Conservation (phyloP, 2,329 filamentous ascomycete species). For the Epichloe aotearoae region DNA sequence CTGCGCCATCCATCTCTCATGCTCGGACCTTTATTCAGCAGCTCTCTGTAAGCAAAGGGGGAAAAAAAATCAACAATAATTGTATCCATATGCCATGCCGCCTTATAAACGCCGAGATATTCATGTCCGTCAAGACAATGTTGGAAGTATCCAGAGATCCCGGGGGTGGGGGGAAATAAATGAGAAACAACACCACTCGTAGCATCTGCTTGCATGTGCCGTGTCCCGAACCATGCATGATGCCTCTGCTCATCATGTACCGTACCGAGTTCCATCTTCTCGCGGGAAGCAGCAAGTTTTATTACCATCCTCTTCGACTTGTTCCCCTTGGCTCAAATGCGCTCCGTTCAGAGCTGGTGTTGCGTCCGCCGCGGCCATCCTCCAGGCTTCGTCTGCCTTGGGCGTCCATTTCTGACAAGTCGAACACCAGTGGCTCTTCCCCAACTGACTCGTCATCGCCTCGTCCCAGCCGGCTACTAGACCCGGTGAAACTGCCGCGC, state of each 20-base stretch:
- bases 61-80: background rate
- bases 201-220: background rate
- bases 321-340: conserved; percentile 26
- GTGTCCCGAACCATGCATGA: background rate
- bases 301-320: conserved; percentile 24
- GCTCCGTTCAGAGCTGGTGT: conserved; percentile 26
- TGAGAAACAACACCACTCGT: background rate
- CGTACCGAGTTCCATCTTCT: background rate
- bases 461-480: conserved; percentile 23
- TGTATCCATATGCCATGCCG: background rate
- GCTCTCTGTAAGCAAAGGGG: background rate
- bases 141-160: background rate
- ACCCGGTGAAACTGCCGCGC: conserved; percentile 32
- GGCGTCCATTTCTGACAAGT: conserved; percentile 57
- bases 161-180: background rate
- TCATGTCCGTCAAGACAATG: background rate
- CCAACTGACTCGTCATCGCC: conserved; percentile 40
- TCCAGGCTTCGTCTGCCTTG: conserved; percentile 46
- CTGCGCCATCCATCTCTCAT: background rate
- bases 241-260: conserved; percentile 1
- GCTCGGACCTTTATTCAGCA: background rate
- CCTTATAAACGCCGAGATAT: background rate
- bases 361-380: conserved; percentile 30
- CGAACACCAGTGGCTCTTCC: conserved; percentile 59
- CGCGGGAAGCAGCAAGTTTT: background rate